Conservation (phyloP, 768 basidiomycete genomes). For the Leccinum broughii region DNA sequence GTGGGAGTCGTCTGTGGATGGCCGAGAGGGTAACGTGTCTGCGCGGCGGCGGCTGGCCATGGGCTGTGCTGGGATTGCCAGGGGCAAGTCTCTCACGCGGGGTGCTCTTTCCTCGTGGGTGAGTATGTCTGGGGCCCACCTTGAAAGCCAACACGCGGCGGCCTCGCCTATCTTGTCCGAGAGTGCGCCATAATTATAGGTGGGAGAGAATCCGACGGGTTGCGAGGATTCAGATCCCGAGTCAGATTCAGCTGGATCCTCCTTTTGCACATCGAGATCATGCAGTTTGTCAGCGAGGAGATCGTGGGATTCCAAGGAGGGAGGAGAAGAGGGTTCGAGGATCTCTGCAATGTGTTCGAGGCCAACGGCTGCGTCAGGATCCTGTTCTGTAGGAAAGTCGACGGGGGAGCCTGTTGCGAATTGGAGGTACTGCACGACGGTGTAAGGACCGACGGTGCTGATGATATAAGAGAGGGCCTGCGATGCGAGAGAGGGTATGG, state of each 20-base stretch:
- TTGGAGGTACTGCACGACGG: conserved; percentile 71
- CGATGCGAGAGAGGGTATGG: conserved; percentile 72
- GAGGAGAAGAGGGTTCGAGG: conserved; percentile 35
- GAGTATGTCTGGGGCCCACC: conserved; percentile 86
- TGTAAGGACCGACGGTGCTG: conserved; percentile 75
- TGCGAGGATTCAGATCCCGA: conserved; percentile 29
- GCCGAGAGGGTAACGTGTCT: conserved; percentile 30
- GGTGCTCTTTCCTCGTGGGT: conserved; percentile 49
- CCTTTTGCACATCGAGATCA: conserved; percentile 36
- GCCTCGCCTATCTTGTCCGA: conserved; percentile 93
- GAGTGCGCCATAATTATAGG: conserved; percentile 81
- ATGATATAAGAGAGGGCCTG: conserved; percentile 74
- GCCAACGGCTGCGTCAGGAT: conserved; percentile 64
- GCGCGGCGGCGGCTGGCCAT: conserved; percentile 27
- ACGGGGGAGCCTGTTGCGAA: conserved; percentile 80
- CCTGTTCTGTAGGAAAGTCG: conserved; percentile 39
- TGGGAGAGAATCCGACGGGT: conserved; percentile 29
- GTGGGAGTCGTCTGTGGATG: conserved; percentile 18
- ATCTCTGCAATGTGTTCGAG: conserved; percentile 65
- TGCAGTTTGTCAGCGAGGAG: conserved; percentile 32
- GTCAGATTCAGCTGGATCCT: conserved; percentile 38
- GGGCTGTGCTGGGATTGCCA: conserved; percentile 19
- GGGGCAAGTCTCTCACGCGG: conserved; percentile 15
- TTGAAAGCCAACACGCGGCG: conserved; percentile 80
- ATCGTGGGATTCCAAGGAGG: conserved; percentile 19